These are phyloP conservation scores for Cladorrhinum samala DNA, from an alignment of 495 filamentous ascomycete genomes.

Conservation along the genomic window DNA sequence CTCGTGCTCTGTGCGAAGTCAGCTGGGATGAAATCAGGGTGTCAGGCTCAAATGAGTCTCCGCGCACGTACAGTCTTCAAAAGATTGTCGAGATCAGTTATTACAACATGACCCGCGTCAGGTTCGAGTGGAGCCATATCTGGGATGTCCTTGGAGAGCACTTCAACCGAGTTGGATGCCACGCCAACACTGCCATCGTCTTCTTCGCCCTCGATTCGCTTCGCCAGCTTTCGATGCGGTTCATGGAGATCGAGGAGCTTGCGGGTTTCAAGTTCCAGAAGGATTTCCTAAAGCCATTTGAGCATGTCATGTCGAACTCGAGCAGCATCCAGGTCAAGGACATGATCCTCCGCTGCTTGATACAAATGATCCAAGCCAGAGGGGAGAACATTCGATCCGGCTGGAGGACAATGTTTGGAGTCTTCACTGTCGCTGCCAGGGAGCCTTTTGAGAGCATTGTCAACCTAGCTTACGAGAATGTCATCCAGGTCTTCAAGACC, in stretches of 20 bases:
- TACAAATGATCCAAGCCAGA: slow-evolving; percentile 96
- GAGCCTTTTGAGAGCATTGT: slow-evolving; percentile 95
- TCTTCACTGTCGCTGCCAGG: slow-evolving; percentile 90
- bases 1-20: slow-evolving; percentile 85
- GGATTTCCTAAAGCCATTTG: slow-evolving; percentile 96
- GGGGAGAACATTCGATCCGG: slow-evolving; percentile 95
- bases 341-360: slow-evolving; percentile 93
- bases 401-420: slow-evolving; percentile 99
- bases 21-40: slow-evolving; percentile 99
- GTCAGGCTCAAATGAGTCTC: slow-evolving; percentile 89
- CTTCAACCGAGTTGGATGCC: slow-evolving; percentile 95
- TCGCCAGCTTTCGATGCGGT: slow-evolving; percentile 92
- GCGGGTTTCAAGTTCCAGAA: slow-evolving; percentile 99
- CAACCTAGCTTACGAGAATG: slow-evolving; percentile 92
- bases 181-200: slow-evolving; percentile 89
- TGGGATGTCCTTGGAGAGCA: slow-evolving; percentile 95
- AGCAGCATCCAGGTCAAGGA: slow-evolving; percentile 88
- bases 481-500: slow-evolving; percentile 96
- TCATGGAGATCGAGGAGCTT: slow-evolving; percentile 96
- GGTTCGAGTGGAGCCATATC: slow-evolving; percentile 96
- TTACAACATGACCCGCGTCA: slow-evolving; percentile 98
- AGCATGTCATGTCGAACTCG: slow-evolving; percentile 93
- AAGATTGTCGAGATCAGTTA: slow-evolving; percentile 98
- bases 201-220: slow-evolving; percentile 96
- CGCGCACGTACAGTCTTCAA: slow-evolving; percentile 91